phyloP scores from a whole-genome alignment of 257 asterid species.

The Coffea canephora region DNA sequence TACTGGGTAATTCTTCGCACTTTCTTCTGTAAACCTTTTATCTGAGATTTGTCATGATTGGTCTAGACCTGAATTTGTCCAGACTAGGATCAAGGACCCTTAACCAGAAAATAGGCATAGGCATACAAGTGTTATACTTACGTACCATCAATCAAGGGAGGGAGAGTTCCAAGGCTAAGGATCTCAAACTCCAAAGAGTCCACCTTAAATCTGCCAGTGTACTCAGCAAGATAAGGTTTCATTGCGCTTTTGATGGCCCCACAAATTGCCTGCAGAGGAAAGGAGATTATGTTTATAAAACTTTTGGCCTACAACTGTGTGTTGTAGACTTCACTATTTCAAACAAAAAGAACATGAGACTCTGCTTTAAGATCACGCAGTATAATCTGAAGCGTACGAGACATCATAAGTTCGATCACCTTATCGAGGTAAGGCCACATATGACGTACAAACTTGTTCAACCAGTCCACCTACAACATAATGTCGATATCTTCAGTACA shows the following conservation, averaged over 20 bases:
- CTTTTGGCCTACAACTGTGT: background rate
- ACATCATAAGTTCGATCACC: slow-evolving; percentile 34
- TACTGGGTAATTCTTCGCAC: too few relatives aligned
- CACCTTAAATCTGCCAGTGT: slow-evolving; percentile 45
- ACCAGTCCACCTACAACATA: slow-evolving; percentile 67
- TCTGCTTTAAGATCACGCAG: background rate
- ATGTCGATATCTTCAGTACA: slow-evolving; percentile 5
- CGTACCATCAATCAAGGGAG: slow-evolving; percentile 70
- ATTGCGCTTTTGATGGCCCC: slow-evolving; percentile 50
- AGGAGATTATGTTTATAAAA: slow-evolving; percentile 13
- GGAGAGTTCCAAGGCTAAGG: slow-evolving; percentile 63
- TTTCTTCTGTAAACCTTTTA: too few relatives aligned
- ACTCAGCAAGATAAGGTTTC: slow-evolving; percentile 56
- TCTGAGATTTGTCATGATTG: too few relatives aligned
- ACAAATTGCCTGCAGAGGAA: slow-evolving; percentile 53
- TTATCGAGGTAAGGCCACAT: slow-evolving; percentile 80
- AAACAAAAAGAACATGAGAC: background rate
- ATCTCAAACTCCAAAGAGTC: slow-evolving; percentile 56
- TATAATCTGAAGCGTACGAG: background rate
- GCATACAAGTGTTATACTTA: background rate
- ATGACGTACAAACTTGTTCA: slow-evolving; percentile 50
- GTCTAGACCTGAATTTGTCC: too few relatives aligned
- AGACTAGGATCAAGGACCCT: too few relatives aligned
- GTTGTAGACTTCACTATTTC: background rate
- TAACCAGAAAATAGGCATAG: too few relatives aligned